Evolutionary conservation across 306 rosid genomes (phyloP), one percentile per base, ranked within the genome.

Genomic region (Casuarina equisetifolia): DNA sequence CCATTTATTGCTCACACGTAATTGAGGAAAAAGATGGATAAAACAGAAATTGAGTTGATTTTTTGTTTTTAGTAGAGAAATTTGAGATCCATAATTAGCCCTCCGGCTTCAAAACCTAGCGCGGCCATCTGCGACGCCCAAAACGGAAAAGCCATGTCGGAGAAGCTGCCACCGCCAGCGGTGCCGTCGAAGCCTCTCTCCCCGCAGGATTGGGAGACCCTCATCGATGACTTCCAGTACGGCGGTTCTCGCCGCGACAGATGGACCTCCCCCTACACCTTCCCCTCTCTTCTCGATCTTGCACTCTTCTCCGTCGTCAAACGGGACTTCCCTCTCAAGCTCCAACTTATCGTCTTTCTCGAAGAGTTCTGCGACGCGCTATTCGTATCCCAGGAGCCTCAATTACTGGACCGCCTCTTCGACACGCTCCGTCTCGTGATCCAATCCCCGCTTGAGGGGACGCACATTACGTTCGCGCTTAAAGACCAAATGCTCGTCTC

Each of bases 401-500:
- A 36, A 0, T 74, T 75, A 3, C 84, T 95, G 55, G 81, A 83
- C 72, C 93, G 92, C 64, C 84, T 92, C 35, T 40, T 89, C 17
- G 93, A 95, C 7, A 38, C 89, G 40, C 88, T 95, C 19, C 89
- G 90, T 36, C 64, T 87, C n/a, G 70, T 91, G 6, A 16, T 91
- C 20, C 92, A 92, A 46, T 83, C 96, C 5, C 96, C 97, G 0
- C 32, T 67, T 19, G 98, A 92, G 46, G 89, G 84, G 51, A 68
- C 78, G 59, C 72, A 85, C 78, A 69, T 87, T 19, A 85, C 93
- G 17, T 53, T 88, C 73, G 48, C 88, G 2, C 88, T 95, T 85
- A 95, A 89, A 71, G 98, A 95, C 67, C 98, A 95, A 48, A 69
- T 90, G 70, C 85, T 95, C 91, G 85, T 92, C 44, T 95, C 97